Conservation (phyloP, 1,139 yeast genomes). For the Suhomyces guaymorum region DNA sequence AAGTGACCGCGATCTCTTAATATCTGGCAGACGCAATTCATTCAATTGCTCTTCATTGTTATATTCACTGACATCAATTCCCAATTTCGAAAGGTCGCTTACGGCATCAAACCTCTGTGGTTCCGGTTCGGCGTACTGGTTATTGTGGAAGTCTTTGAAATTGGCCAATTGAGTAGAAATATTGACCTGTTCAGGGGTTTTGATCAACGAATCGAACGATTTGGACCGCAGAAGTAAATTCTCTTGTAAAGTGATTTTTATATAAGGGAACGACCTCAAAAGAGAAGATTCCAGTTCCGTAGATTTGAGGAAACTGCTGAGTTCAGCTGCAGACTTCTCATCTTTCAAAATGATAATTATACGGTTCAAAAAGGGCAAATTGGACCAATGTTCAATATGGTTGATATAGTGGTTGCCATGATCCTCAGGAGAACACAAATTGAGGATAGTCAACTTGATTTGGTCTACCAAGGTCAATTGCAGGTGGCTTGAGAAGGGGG, state of each 20-base stretch:
- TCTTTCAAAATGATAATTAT: conserved; percentile 42
- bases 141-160: conserved; percentile 28
- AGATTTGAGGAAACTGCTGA: conserved; percentile 25
- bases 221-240: conserved; percentile 42
- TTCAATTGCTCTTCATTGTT: conserved; percentile 26
- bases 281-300: conserved; percentile 14
- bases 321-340: conserved; percentile 31
- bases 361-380: conserved; percentile 43
- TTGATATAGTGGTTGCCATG: conserved; percentile 28
- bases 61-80: conserved; percentile 29
- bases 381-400: conserved; percentile 46
- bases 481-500: not conserved
- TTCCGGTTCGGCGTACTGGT: conserved; percentile 32
- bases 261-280: conserved; percentile 18
- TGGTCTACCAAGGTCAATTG: conserved; percentile 36
- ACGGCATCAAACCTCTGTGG: conserved; percentile 36
- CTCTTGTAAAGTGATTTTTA: conserved; percentile 43
- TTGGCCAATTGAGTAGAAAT: conserved; percentile 27
- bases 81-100: conserved; percentile 32
- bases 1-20: conserved; percentile 26
- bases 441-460: conserved; percentile 36
- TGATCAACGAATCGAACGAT: conserved; percentile 34
- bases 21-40: conserved; percentile 20
- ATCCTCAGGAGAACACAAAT: conserved; percentile 17
- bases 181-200: conserved; percentile 17